phyloP scores from a whole-genome alignment of 768 basidiomycete species.

The Megacollybia marginata region DNA sequence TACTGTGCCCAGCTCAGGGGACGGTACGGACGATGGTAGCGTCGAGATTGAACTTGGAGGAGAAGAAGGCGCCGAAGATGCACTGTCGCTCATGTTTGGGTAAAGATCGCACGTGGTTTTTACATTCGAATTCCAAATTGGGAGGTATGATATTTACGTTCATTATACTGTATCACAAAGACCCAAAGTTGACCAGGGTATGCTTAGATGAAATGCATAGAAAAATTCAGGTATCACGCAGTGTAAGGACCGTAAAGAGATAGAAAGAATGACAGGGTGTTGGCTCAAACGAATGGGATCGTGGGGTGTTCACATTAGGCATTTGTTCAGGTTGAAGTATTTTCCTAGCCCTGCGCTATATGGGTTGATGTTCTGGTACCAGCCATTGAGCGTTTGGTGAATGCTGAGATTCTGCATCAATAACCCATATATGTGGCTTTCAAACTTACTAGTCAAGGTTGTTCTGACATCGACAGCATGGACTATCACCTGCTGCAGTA shows the following conservation, averaged over 20 bases:
- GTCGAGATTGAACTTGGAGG: constrained; percentile 37
- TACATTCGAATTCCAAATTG: no score
- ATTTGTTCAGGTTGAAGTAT: constrained; percentile 58
- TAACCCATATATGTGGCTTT: constrained; percentile 1
- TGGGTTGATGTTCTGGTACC: constrained; percentile 53
- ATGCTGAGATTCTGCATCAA: constrained; percentile 33
- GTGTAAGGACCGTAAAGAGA: not conserved
- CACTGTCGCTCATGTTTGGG: constrained; percentile 1
- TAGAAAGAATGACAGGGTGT: no score
- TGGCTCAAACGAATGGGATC: no score
- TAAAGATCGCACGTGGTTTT: no score
- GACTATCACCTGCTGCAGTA: constrained; percentile 43
- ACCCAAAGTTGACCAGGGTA: no score
- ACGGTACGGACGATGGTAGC: constrained; percentile 48
- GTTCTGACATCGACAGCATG: constrained; percentile 69
- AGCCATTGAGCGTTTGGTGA: constrained; percentile 67
- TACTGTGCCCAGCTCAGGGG: constrained; percentile 49
- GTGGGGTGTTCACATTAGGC: constrained; percentile 11
- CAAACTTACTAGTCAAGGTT: constrained; percentile 77
- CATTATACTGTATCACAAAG: no score
- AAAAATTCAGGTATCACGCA: not conserved
- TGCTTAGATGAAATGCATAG: not conserved
- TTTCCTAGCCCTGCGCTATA: constrained; percentile 40
- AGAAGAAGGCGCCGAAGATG: constrained; percentile 24
- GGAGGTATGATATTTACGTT: no score